Conservation (phyloP, 2,329 filamentous ascomycete genomes). For the Colletotrichum orbiculare region DNA sequence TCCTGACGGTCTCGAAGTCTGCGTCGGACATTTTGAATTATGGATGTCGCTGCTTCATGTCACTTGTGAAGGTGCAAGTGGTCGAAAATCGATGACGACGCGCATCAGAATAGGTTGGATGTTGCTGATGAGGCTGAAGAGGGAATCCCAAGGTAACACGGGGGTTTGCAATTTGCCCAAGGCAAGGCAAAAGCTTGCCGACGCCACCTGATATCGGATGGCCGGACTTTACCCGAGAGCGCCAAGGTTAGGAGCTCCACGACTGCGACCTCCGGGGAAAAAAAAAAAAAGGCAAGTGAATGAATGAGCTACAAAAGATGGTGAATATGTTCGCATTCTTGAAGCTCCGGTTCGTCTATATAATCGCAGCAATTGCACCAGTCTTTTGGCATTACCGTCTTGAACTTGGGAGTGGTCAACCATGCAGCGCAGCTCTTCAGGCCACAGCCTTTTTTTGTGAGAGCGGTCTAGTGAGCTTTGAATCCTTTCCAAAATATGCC, state of each 20-base stretch:
- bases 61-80: constrained; percentile 36
- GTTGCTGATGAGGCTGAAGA: constrained; percentile 41
- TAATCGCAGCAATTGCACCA: too few relatives aligned
- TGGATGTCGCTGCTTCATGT: constrained; percentile 50
- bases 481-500: too few relatives aligned
- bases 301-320: too few relatives aligned
- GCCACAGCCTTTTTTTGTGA: too few relatives aligned
- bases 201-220: constrained; percentile 45
- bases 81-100: constrained; percentile 35
- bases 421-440: too few relatives aligned
- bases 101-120: constrained; percentile 41
- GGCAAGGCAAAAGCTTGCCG: constrained; percentile 40
- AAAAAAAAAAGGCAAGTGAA: neutral
- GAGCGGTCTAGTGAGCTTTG: too few relatives aligned
- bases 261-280: neutral
- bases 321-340: too few relatives aligned
- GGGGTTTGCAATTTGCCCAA: constrained; percentile 38
- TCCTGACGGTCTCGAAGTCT: constrained; percentile 88
- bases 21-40: constrained; percentile 74
- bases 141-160: constrained; percentile 36
- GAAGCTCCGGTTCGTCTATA: too few relatives aligned
- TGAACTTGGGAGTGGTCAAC: too few relatives aligned
- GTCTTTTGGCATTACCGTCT: too few relatives aligned
- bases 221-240: constrained; percentile 48
- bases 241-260: constrained; percentile 2